Conservation (phyloP, 2,329 filamentous ascomycete genomes). For the Ophiosphaerella narmari region DNA sequence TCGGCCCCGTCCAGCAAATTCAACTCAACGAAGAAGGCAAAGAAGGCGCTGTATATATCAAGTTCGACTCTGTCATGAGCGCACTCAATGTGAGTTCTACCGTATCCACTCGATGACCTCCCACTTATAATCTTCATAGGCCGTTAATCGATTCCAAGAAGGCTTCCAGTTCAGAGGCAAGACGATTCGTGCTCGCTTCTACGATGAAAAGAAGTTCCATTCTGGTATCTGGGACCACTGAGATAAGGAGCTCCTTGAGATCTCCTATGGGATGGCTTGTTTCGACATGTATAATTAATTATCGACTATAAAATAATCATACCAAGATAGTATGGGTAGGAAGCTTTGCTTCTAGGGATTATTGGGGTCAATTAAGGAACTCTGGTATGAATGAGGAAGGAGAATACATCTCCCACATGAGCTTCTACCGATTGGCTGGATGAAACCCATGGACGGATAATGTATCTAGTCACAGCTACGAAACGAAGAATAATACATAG, state of each 20-base stretch:
- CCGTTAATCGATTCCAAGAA: slow-evolving; percentile 86
- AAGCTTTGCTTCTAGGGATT: too few relatives aligned
- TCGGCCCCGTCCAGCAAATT: slow-evolving; percentile 80
- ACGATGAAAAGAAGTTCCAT: slow-evolving; percentile 81
- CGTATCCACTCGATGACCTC: background rate
- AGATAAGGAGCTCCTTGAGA: background rate
- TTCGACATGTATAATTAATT: background rate
- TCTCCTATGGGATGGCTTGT: too few relatives aligned
- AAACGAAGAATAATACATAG: too few relatives aligned
- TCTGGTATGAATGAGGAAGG: too few relatives aligned
- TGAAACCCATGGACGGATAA: too few relatives aligned
- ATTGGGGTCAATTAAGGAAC: too few relatives aligned
- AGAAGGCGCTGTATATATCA: slow-evolving; percentile 78
- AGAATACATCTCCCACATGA: too few relatives aligned
- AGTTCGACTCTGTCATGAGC: slow-evolving; percentile 84
- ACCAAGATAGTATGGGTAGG: too few relatives aligned
- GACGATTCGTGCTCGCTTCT: slow-evolving; percentile 79
- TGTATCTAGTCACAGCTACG: too few relatives aligned
- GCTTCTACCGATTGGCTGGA: too few relatives aligned
- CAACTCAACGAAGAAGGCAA: slow-evolving; percentile 66
- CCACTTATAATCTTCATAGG: slow-evolving; percentile 55
- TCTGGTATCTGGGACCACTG: slow-evolving; percentile 43
- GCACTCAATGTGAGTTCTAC: slow-evolving; percentile 72
- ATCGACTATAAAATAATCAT: background rate
- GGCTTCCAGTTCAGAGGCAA: slow-evolving; percentile 94